Conservation (phyloP, 106 monocot species). For the Platanthera zijinensis region DNA sequence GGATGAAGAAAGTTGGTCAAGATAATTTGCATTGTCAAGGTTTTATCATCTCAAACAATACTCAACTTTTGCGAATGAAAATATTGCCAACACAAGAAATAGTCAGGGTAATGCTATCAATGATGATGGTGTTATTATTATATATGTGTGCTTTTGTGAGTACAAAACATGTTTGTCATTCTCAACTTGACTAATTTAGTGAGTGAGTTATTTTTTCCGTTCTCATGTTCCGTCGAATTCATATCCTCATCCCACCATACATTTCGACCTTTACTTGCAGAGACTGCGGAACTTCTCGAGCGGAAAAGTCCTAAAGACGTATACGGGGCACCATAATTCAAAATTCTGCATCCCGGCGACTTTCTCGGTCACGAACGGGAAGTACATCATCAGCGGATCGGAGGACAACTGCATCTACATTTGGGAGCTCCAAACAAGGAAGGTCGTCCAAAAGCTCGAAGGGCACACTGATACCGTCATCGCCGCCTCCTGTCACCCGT, state of each 20-base stretch:
- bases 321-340: conserved; percentile 50
- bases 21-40: no score
- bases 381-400: conserved; percentile 62
- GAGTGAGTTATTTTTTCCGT: no score
- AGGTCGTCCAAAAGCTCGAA: conserved; percentile 48
- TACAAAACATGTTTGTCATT: no score
- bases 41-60: no score
- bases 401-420: conserved; percentile 56
- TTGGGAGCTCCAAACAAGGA: conserved; percentile 58
- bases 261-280: conserved; percentile 15
- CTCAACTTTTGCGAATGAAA: no score
- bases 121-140: no score
- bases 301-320: conserved; percentile 53
- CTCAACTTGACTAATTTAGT: no score
- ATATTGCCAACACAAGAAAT: no score
- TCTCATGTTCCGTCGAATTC: no score
- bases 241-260: background rate
- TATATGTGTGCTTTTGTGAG: no score
- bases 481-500: conserved; percentile 44
- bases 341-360: conserved; percentile 50
- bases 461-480: conserved; percentile 57
- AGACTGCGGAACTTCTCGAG: conserved; percentile 64
- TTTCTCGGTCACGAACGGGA: conserved; percentile 61
- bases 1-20: no score
- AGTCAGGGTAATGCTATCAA: no score